Base-by-base conservation (phyloP, 352 stramenopile genomes). In the Phytophthora meadii region DNA sequence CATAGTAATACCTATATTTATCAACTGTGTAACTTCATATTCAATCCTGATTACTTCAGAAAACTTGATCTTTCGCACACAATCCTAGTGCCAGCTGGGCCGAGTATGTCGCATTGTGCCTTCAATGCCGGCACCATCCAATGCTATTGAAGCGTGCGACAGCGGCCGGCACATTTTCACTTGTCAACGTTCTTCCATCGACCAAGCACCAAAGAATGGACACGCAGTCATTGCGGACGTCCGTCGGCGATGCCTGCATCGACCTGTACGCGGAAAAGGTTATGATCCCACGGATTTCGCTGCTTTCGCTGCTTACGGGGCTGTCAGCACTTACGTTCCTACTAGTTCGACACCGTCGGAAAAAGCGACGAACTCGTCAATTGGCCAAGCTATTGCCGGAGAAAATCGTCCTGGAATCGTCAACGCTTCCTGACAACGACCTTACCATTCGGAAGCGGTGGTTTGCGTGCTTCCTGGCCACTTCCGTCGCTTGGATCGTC, bases 211-310 rank as follows among this genome's bases (percentile, higher is more conserved):
- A 36, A 36, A 14, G 9, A 42, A 42, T 42, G 37, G 37, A 12
- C 37, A 22, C 37, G 2, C 30, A 47, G 22, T 58, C 63, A 36
- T 41, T 73, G 30, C 69, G 55, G n/a, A 77, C 46, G 15, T 71
- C 52, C 5, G n/a, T 77, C 17, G 50, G 65, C 19, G 56, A 64
- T 53, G 32, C 61, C 4, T 83, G 75, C 37, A 65, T 69, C 28
- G 78, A 87, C 24, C 48, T 84, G 24, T 87, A 87, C 57, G 61
- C 68, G 8, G 70, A 84, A 46, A 40, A 47, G 2, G 57, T 87
- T 22, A 67, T 87, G 56, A 68, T 84, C 17, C 75, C 75, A 22
- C 75, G 78, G 8, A 69, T 87, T 8, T 67, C 56, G 15, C 59
- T 87, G 24, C 55, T 81, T 2, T 72, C 70, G 32, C 12, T 77